Conservation (phyloP, 306 rosid genomes). For the Rosa rugosa region DNA sequence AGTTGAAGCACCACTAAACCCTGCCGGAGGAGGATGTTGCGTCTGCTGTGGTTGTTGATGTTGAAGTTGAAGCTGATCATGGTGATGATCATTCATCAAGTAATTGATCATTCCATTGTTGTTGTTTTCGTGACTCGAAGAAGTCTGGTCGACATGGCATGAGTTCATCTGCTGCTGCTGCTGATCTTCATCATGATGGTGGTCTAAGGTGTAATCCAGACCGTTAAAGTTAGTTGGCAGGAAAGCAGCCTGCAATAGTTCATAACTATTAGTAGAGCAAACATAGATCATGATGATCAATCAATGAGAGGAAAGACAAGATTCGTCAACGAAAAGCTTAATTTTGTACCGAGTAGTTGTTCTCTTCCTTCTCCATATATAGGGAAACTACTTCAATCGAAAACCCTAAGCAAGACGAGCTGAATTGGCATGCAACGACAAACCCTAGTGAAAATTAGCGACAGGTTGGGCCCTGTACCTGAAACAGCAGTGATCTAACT, state of each 20-base stretch:
- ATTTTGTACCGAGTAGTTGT: conserved; percentile 61
- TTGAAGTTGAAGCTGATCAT: conserved; percentile 27
- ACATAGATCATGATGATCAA: conserved; percentile 38
- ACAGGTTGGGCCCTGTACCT: conserved; percentile 42
- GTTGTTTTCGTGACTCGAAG: conserved; percentile 23
- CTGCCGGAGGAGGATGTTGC: conserved; percentile 16
- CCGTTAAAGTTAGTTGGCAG: conserved; percentile 49
- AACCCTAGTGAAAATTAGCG: conserved; percentile 29
- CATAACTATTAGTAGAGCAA: conserved; percentile 36
- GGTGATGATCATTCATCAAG: conserved; percentile 41
- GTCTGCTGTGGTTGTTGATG: conserved; percentile 17
- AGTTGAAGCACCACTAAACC: conserved; percentile 35
- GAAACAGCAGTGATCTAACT: conserved; percentile 13
- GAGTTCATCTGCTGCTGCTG: conserved; percentile 38
- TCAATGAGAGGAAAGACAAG: conserved; percentile 17
- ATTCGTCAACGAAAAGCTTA: conserved; percentile 26
- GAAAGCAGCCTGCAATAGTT: conserved; percentile 48
- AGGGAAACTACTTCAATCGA: conserved; percentile 32
- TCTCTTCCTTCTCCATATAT: conserved; percentile 65
- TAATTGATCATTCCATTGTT: conserved; percentile 40
- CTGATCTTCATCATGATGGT: conserved; percentile 26
- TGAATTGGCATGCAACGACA: conserved; percentile 27
- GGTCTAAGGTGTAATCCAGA: conserved; percentile 46
- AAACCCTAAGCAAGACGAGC: conserved; percentile 30
- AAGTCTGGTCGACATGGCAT: conserved; percentile 38